Percentiles rank a stretch among this genome's conserved stretches.
phyloP scores from a whole-genome alignment of 345 rosid genomes.

The Aquilaria sinensis region DNA sequence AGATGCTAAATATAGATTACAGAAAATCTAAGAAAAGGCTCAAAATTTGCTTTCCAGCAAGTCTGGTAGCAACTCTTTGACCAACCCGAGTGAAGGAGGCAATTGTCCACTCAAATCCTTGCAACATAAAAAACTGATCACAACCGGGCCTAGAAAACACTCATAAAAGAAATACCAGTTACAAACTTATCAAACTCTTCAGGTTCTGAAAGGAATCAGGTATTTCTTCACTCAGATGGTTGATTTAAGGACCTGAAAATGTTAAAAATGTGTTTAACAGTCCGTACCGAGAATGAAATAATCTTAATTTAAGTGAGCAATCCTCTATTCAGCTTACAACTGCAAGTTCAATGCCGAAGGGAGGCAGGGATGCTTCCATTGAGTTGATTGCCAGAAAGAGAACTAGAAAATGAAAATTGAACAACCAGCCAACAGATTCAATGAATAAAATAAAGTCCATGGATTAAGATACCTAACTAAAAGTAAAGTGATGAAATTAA shows the following conservation, averaged over 20 bases:
- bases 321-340: constrained; percentile 37
- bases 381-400: constrained; percentile 55
- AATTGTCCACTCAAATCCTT: constrained; percentile 72
- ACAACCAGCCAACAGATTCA: neutral
- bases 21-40: too few relatives aligned
- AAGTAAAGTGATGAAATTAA: neutral
- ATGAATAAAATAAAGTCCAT: neutral
- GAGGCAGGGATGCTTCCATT: constrained; percentile 54
- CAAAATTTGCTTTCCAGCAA: too few relatives aligned
- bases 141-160: constrained; percentile 16
- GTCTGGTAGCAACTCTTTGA: too few relatives aligned
- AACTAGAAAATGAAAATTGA: constrained; percentile 32
- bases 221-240: constrained; percentile 56
- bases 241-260: constrained; percentile 56
- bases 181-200: constrained; percentile 53
- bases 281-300: neutral
- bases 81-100: constrained; percentile 78
- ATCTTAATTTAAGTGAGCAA: constrained; percentile 1
- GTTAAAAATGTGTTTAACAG: constrained; percentile 9
- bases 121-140: constrained; percentile 16
- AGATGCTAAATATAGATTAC: too few relatives aligned
- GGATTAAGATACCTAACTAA: neutral
- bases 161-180: constrained; percentile 11
- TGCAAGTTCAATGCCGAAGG: constrained; percentile 30
- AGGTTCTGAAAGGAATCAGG: constrained; percentile 70